Conservation (phyloP, 352 stramenopile species). For the Phytopythium cucurbitacearum region DNA sequence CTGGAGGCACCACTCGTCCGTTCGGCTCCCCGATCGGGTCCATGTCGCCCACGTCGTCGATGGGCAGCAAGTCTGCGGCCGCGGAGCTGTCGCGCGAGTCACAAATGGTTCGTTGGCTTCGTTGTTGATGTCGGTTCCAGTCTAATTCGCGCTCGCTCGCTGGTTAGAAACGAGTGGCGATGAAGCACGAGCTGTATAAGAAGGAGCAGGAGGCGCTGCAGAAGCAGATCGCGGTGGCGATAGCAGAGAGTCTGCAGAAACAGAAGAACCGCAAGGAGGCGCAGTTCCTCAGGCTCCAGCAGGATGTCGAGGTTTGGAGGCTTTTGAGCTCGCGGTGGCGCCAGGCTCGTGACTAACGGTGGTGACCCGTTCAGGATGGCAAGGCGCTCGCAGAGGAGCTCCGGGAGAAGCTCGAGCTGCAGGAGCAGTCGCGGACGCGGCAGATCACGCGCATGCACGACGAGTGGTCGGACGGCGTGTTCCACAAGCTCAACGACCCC, state of each 20-base stretch:
- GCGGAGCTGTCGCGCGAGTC: slow-evolving; percentile 58
- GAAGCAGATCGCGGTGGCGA: slow-evolving; percentile 55
- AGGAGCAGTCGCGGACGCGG: slow-evolving; percentile 54
- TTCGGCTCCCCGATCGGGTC: slow-evolving; percentile 19
- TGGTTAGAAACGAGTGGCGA: slow-evolving; percentile 57
- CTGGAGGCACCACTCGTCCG: background rate
- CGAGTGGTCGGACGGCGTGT: slow-evolving; percentile 62
- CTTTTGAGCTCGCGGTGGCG: background rate
- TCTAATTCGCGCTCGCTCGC: background rate
- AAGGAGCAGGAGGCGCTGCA: slow-evolving; percentile 61
- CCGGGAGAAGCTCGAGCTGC: slow-evolving; percentile 52
- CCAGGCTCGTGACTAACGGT: background rate
- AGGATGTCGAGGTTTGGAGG: slow-evolving; percentile 53
- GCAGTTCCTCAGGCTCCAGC: slow-evolving; percentile 63
- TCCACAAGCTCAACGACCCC: slow-evolving; percentile 68
- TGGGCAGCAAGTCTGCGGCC: slow-evolving; percentile 19
- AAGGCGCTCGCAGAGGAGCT: slow-evolving; percentile 59
- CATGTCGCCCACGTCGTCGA: slow-evolving; percentile 12
- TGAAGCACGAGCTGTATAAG: slow-evolving; percentile 74
- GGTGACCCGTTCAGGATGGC: slow-evolving; percentile 26
- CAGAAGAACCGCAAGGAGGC: slow-evolving; percentile 61
- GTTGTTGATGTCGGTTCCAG: background rate
- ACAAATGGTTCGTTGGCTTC: slow-evolving; percentile 25
- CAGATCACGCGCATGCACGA: slow-evolving; percentile 73
- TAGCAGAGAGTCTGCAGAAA: slow-evolving; percentile 60